phyloP scores from a whole-genome alignment of 2,329 filamentous ascomycete genomes.

The Aureobasidium sp. region DNA sequence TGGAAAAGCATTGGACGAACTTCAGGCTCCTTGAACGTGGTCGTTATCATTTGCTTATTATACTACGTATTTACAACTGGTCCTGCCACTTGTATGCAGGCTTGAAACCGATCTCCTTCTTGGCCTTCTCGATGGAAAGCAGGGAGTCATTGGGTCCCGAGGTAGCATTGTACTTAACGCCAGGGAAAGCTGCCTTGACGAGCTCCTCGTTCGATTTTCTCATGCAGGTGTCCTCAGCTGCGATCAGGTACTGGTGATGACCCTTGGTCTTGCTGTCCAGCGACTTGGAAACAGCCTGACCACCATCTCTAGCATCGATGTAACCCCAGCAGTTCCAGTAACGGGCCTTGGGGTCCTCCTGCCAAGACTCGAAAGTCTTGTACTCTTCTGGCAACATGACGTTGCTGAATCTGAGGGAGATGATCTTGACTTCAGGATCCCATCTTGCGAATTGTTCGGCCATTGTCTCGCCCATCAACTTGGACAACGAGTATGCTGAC shows the following conservation, averaged over 20 bases:
- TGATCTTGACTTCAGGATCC: slow-evolving; percentile 28
- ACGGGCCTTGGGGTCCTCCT: slow-evolving; percentile 27
- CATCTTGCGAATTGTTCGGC: slow-evolving; percentile 29
- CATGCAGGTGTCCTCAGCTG: slow-evolving; percentile 29
- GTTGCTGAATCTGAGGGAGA: slow-evolving; percentile 29
- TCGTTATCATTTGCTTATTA: neutral
- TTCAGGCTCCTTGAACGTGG: no score
- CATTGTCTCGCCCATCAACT: slow-evolving; percentile 29
- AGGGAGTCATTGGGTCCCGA: slow-evolving; percentile 25
- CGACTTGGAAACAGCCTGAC: slow-evolving; percentile 27
- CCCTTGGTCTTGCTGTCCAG: slow-evolving; percentile 26
- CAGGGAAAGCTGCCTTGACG: slow-evolving; percentile 27
- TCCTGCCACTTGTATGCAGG: slow-evolving; percentile 30
- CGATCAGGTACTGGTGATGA: slow-evolving; percentile 29
- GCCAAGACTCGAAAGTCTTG: slow-evolving; percentile 27
- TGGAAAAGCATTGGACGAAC: no score
- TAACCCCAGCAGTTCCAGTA: slow-evolving; percentile 32
- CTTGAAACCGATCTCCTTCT: slow-evolving; percentile 29
- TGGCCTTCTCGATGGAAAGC: slow-evolving; percentile 29
- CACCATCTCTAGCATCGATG: slow-evolving; percentile 29
- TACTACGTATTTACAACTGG: slow-evolving; percentile 17
- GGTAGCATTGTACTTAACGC: slow-evolving; percentile 27
- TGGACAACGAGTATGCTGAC: slow-evolving; percentile 28
- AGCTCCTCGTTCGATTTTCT: slow-evolving; percentile 28
- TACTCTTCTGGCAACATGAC: slow-evolving; percentile 30